Base-by-base conservation (phyloP, 2,329 filamentous ascomycete species). In the Aspergillus costaricaensis region DNA sequence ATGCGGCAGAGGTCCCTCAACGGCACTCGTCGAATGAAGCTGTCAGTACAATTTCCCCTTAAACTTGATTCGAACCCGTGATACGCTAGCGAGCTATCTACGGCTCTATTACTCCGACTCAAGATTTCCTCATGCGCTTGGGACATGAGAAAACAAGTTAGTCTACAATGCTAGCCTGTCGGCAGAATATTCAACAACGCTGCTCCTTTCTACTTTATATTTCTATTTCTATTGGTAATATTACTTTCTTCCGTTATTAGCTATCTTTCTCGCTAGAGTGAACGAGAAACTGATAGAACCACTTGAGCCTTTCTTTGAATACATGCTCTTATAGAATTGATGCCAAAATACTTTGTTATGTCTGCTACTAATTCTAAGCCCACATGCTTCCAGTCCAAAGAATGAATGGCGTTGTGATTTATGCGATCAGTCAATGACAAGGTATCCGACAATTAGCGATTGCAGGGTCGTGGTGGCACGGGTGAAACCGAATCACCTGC, bases 401-500 rank as follows among this genome's bases (percentile, higher is more conserved):
- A 25, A 14, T 23, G 21, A 21, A 19, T 44, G 19, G 41, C 19
- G 5, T 23, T 21, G 9, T 44, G 17, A 19, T 44, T 23, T 44
- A 12, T 21, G 19, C 14, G 41, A 14, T 19, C 23, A 38, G 27
- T n/a, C 8, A 49, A 10, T 49, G 23, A 21, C 54, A 17, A 55
- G 27, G 9, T 27, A 27, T 27, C 4, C 15, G 8, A 49, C 21
- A 6, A 47, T 14, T 49, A 49, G 52, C 10, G 23, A 50, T 17
- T 27, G 43, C 39, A 55, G 36, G 14, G 8, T 15, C 32, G 12
- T 47, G 30, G n/a, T 44, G 17, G 52, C 38, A 62, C 32, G 36
- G 53, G 32, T 14, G 32, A 41, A 43, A 60, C 36, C 47, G 51
- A 49, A 41, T 67, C 54, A 74, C 51, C 67, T 60, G 62, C 68